Conservation (phyloP, 305 asterid genomes). For the Fraxinus greggii region DNA sequence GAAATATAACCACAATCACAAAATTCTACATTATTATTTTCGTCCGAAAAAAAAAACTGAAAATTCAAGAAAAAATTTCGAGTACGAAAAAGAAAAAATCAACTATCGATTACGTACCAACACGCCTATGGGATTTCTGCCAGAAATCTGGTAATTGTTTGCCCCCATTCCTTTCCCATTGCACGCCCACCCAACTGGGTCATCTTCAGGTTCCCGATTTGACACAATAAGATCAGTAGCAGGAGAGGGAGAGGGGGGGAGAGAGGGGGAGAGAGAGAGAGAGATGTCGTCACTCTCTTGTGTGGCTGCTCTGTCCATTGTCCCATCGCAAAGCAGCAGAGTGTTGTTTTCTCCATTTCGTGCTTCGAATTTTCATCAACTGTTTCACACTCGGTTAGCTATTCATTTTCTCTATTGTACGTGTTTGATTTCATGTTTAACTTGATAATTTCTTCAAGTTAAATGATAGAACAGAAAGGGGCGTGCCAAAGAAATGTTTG, state of each 20-base stretch:
- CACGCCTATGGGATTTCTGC: constrained; percentile 19
- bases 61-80: background rate
- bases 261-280: constrained; percentile 19
- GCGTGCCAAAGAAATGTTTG: constrained; percentile 2
- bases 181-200: background rate
- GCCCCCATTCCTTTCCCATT: constrained; percentile 15
- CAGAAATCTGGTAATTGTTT: constrained; percentile 28
- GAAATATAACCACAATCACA: background rate
- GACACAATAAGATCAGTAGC: background rate
- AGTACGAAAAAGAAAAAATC: background rate
- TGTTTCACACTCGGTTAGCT: constrained; percentile 46
- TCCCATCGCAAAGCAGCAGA: constrained; percentile 36
- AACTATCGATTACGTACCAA: background rate
- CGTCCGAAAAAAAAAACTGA: constrained; percentile 3
- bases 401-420: background rate
- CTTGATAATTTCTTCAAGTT: background rate
- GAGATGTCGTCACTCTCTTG: constrained; percentile 51
- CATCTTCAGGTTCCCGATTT: background rate
- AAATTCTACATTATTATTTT: constrained; percentile 9
- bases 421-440: background rate
- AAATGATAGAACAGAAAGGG: constrained; percentile 3
- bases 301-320: constrained; percentile 41
- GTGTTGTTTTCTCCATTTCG: constrained; percentile 38
- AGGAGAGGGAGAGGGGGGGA: constrained; percentile 1
- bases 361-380: constrained; percentile 22